Evolutionary conservation across 1,284 basidiomycete genomes (phyloP).

Genomic region (Irpex rosettiformis): DNA sequence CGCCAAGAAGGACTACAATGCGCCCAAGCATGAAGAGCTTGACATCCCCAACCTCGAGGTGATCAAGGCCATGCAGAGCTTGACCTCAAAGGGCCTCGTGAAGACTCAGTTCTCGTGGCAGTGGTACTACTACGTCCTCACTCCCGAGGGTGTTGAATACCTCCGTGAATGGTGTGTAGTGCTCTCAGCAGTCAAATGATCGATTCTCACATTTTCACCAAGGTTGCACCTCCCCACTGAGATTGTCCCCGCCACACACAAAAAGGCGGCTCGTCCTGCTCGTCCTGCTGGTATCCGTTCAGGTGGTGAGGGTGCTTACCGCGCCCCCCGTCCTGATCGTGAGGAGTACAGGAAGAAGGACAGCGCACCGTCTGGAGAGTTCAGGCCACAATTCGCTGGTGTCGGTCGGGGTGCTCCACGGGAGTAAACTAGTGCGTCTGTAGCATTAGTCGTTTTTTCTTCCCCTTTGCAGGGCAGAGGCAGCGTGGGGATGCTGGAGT

Average conservation of each 20-base stretch:
- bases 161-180: slow-evolving; percentile 84
- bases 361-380: slow-evolving; percentile 76
- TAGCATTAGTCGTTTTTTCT: slow-evolving; percentile 1
- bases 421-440: slow-evolving; percentile 34
- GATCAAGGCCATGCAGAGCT: slow-evolving; percentile 98
- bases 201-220: background rate
- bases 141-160: slow-evolving; percentile 93
- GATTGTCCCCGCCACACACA: slow-evolving; percentile 94
- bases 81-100: slow-evolving; percentile 94
- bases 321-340: slow-evolving; percentile 83
- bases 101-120: slow-evolving; percentile 99
- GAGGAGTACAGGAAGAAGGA: slow-evolving; percentile 91
- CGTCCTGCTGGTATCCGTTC: slow-evolving; percentile 69
- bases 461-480: slow-evolving; percentile 7
- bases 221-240: slow-evolving; percentile 91
- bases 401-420: slow-evolving; percentile 85
- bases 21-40: slow-evolving; percentile 96
- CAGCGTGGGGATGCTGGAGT: slow-evolving; percentile 10
- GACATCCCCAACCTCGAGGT: slow-evolving; percentile 97
- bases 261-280: slow-evolving; percentile 81
- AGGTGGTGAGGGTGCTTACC: slow-evolving; percentile 76
- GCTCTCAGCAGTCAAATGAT: background rate
- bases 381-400: slow-evolving; percentile 80
- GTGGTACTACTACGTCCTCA: slow-evolving; percentile 94
- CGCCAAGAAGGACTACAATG: slow-evolving; percentile 99